Conservation (phyloP, 352 stramenopile species). For the Phytophthora pistaciae region DNA sequence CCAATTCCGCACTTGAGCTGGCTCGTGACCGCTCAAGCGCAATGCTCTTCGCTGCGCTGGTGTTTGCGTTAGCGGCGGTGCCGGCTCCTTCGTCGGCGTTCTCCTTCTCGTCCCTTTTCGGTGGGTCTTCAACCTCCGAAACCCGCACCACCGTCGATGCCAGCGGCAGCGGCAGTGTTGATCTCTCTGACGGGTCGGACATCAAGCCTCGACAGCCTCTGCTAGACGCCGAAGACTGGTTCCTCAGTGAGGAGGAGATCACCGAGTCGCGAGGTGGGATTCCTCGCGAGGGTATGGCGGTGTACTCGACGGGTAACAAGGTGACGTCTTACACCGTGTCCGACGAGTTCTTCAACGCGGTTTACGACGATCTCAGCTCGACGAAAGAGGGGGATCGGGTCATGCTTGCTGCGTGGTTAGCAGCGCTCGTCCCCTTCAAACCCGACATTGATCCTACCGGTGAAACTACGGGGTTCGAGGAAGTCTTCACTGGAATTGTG, state of each 20-base stretch:
- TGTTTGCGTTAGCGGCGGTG: constrained; percentile 6
- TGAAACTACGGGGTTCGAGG: constrained; percentile 35
- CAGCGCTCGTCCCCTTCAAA: constrained; percentile 50
- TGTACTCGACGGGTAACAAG: constrained; percentile 46
- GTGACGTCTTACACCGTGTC: constrained; percentile 52
- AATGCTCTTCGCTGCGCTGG: constrained; percentile 11
- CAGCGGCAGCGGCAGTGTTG: constrained; percentile 2
- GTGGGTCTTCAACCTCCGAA: neutral
- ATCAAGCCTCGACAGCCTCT: constrained; percentile 42
- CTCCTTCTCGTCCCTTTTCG: constrained; percentile 15
- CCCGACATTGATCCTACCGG: constrained; percentile 31
- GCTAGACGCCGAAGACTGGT: constrained; percentile 57
- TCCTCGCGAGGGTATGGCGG: constrained; percentile 40
- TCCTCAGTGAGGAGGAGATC: constrained; percentile 61
- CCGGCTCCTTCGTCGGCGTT: constrained; percentile 8
- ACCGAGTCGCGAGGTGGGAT: constrained; percentile 48
- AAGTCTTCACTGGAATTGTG: constrained; percentile 40
- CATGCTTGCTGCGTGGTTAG: constrained; percentile 52
- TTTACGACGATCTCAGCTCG: constrained; percentile 48
- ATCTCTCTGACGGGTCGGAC: constrained; percentile 25
- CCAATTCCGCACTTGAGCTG: neutral
- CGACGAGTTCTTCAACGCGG: constrained; percentile 55
- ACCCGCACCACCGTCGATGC: neutral
- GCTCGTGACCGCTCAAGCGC: neutral
- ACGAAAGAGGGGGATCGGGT: constrained; percentile 35